Conservation (phyloP, 306 rosid genomes). For the Prunus salicina region DNA sequence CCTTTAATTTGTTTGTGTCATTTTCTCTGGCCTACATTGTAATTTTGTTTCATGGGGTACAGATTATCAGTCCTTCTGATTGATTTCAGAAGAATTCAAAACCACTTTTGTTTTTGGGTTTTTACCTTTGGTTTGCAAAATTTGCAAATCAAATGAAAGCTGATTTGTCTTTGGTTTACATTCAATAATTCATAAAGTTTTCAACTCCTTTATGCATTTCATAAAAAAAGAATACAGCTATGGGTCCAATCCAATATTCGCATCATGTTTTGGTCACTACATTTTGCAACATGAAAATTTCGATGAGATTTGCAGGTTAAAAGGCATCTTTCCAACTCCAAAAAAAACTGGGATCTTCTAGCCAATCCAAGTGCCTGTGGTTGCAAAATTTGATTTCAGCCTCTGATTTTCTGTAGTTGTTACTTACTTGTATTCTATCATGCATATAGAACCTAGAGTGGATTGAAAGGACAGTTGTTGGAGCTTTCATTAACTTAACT, state of each 20-base stretch:
- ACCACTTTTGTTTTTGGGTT: slow-evolving; percentile 9
- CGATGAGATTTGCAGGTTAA: neutral
- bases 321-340: neutral
- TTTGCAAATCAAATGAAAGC: neutral
- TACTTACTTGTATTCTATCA: neutral
- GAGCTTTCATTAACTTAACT: neutral
- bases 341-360: neutral
- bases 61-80: slow-evolving; percentile 24
- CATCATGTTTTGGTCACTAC: neutral
- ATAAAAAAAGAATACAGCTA: neutral
- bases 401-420: neutral
- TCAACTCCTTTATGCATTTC: neutral
- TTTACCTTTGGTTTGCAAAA: neutral
- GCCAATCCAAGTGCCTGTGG: neutral
- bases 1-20: neutral
- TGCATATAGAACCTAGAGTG: neutral
- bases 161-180: slow-evolving; percentile 2
- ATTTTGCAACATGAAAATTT: neutral
- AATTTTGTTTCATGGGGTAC: slow-evolving; percentile 14
- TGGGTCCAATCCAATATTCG: neutral
- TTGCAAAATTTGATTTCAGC: neutral
- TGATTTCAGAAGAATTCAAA: slow-evolving; percentile 26
- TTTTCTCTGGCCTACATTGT: neutral
- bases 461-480: neutral
- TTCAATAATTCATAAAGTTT: neutral